Base-by-base conservation (phyloP, 2,329 filamentous ascomycete species). In the Ceratocystiopsis minuta region DNA sequence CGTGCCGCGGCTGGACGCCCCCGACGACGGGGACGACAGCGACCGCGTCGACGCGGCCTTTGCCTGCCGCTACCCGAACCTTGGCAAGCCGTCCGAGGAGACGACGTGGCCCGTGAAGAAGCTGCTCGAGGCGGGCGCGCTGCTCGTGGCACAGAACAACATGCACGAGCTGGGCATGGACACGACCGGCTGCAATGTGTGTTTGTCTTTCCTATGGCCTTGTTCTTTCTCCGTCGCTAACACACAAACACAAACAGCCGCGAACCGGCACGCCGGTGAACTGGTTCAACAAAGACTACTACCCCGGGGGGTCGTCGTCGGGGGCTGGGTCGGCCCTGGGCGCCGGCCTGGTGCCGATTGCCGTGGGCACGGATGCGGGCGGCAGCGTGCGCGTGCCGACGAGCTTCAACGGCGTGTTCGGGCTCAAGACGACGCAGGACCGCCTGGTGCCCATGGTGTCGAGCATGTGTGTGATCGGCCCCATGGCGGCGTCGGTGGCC, bases 141-240 rank as follows among this genome's bases (percentile, higher is more conserved):
- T 92, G 17, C 64, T 85, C 40, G 62, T 87, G 43, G 85, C 78
- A 16, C 87, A 84, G 62, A 72, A 77, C 45, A 78, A 70, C 40
- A 90, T 86, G 80, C 82, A 85, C 57, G 84, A 85, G 60, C 57
- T 87, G 34, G 85, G 84, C 2, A 71, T 81, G 51, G 80, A 90
- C 52, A 84, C 80, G 0, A 86, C 72, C n/a, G 86, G 86, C 48
- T 85, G 85, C 56, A 93, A 93, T 53, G 64, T 67, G 48, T 50
- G 62, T 49, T 24, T 32, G 4, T 34, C 16, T 13, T 36, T 13
- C 16, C 7, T 18, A 20, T 36, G 6, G 33, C 20, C 24, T 16
- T 31, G 10, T 32, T 28, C 34, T 24, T 13, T 44, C 34, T 16
- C 24, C 20, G 12, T 10, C 37, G 13, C n/a, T 11, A n/a, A 15